Conservation (phyloP, 139 green algal genomes). For the Bryopsis sp. region DNA sequence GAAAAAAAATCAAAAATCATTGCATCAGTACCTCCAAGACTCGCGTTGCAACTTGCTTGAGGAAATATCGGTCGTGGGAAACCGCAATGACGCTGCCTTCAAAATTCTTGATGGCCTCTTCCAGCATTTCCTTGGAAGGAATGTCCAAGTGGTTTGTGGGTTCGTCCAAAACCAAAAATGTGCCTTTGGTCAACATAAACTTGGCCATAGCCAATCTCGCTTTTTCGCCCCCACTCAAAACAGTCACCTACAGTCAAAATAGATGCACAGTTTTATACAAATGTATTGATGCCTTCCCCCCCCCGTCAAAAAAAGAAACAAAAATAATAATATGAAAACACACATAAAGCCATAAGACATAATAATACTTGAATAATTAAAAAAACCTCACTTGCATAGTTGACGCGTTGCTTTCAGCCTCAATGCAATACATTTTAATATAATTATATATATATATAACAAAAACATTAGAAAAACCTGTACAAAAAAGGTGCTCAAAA, state of each 20-base stretch:
- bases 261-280: too few species aligned
- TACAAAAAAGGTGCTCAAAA: too few species aligned
- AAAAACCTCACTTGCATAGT: background rate
- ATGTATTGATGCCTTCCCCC: too few species aligned
- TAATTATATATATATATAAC: too few species aligned
- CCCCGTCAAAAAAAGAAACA: too few species aligned
- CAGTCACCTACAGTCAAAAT: slow-evolving; percentile 37
- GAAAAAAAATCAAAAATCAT: too few species aligned
- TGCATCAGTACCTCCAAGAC: slow-evolving; percentile 49
- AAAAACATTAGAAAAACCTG: too few species aligned
- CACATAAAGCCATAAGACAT: too few species aligned
- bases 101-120: slow-evolving; percentile 86
- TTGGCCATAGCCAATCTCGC: slow-evolving; percentile 94
- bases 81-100: slow-evolving; percentile 91
- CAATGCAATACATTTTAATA: too few species aligned
- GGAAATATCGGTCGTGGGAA: slow-evolving; percentile 96
- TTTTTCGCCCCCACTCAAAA: slow-evolving; percentile 81
- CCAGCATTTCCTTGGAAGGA: slow-evolving; percentile 94
- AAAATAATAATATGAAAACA: too few species aligned
- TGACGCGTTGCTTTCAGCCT: too few species aligned
- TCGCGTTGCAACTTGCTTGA: slow-evolving; percentile 85
- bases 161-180: slow-evolving; percentile 89
- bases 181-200: slow-evolving; percentile 95
- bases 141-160: slow-evolving; percentile 99
- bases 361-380: too few species aligned